Conservation (phyloP, 768 basidiomycete species). For the Leccinum ochraceum region DNA sequence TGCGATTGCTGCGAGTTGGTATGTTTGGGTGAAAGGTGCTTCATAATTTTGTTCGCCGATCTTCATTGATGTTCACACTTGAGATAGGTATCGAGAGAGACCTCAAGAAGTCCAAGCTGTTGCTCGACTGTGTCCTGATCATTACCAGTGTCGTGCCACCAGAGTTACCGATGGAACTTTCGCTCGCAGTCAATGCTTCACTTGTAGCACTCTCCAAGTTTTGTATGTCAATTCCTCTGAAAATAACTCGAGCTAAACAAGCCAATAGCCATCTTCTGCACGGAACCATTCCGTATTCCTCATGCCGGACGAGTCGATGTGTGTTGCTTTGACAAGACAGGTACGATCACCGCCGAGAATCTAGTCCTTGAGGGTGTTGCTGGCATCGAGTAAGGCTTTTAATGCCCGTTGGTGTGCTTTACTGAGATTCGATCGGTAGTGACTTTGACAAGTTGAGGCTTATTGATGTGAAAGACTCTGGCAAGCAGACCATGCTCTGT, state of each 20-base stretch:
- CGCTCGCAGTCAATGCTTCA: constrained; percentile 93
- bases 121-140: constrained; percentile 94
- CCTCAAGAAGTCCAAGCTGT: constrained; percentile 90
- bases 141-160: constrained; percentile 98
- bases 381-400: constrained; percentile 77
- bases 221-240: constrained; percentile 49
- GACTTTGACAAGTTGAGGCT: constrained; percentile 61
- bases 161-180: constrained; percentile 97
- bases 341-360: constrained; percentile 96
- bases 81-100: constrained; percentile 81
- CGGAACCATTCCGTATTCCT: constrained; percentile 98
- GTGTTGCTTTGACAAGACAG: constrained; percentile 99
- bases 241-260: background rate
- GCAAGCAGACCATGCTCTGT: constrained; percentile 78
- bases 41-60: constrained; percentile 1
- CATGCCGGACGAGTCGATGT: constrained; percentile 95
- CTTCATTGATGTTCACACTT: constrained; percentile 7
- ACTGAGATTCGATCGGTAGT: constrained; percentile 38
- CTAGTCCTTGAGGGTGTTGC: constrained; percentile 92
- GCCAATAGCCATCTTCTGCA: constrained; percentile 90
- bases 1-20: constrained; percentile 96
- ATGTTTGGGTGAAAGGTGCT: constrained; percentile 95
- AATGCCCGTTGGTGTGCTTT: background rate
- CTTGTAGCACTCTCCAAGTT: constrained; percentile 92
- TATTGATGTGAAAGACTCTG: constrained; percentile 74